These are phyloP conservation scores for Phytophthora niederhauseri DNA, from an alignment of 352 stramenopile species.

Conservation along the genomic window DNA sequence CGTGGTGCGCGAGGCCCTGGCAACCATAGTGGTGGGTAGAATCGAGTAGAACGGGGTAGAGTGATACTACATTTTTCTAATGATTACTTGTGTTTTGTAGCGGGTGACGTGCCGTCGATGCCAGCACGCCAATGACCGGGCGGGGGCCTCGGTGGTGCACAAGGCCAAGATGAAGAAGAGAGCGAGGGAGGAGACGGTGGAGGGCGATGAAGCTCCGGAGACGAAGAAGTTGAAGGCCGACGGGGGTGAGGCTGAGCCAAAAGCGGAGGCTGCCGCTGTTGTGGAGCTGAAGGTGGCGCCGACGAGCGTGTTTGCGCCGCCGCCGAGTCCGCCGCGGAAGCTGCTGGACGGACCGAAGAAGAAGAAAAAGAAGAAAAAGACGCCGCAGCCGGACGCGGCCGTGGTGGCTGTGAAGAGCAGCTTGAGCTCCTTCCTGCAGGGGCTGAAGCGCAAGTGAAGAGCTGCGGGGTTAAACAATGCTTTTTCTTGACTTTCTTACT, in stretches of 20 bases:
- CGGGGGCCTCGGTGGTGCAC: constrained; percentile 53
- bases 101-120: constrained; percentile 63
- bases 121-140: constrained; percentile 46
- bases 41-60: neutral
- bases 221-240: constrained; percentile 44
- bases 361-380: constrained; percentile 83
- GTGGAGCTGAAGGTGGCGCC: constrained; percentile 18
- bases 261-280: neutral
- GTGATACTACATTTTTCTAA: neutral
- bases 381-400: constrained; percentile 37
- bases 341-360: constrained; percentile 71
- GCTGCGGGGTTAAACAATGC: constrained; percentile 11
- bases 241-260: neutral
- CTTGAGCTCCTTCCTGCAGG: constrained; percentile 67
- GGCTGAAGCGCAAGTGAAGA: constrained; percentile 48
- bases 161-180: constrained; percentile 64
- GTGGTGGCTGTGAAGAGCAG: constrained; percentile 65
- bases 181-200: constrained; percentile 9
- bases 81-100: constrained; percentile 23
- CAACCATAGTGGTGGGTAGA: constrained; percentile 47
- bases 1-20: constrained; percentile 32
- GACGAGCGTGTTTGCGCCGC: constrained; percentile 54
- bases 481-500: neutral
- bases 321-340: constrained; percentile 66
- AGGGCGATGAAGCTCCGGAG: neutral